phyloP scores from a whole-genome alignment of 2,329 filamentous ascomycete species.

The Aspergillus arachidicola region DNA sequence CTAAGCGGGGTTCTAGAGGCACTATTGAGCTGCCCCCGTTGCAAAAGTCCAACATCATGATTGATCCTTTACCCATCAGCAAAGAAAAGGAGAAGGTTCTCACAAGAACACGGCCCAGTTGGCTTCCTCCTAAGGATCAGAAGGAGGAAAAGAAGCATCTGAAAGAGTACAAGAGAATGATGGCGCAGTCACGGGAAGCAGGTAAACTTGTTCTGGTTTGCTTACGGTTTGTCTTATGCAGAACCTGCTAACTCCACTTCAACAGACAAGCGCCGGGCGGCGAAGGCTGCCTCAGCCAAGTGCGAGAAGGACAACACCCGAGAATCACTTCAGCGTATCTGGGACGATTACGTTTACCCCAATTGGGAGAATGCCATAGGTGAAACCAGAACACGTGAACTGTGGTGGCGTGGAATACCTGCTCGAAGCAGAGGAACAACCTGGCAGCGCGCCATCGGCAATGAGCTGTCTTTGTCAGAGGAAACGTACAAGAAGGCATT shows the following conservation, averaged over 20 bases:
- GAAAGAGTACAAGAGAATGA: slow-evolving; percentile 69
- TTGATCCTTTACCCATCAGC: slow-evolving; percentile 67
- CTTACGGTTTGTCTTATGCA: neutral
- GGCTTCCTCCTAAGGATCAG: slow-evolving; percentile 71
- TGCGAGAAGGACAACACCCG: slow-evolving; percentile 56
- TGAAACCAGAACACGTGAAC: slow-evolving; percentile 59
- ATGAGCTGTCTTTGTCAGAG: slow-evolving; percentile 60
- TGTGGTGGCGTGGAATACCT: slow-evolving; percentile 67
- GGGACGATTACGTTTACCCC: slow-evolving; percentile 63
- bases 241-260: slow-evolving; percentile 14
- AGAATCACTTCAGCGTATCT: slow-evolving; percentile 60
- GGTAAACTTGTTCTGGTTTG: slow-evolving; percentile 40
- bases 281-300: slow-evolving; percentile 50
- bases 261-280: slow-evolving; percentile 53
- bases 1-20: slow-evolving; percentile 38
- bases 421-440: slow-evolving; percentile 58
- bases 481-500: slow-evolving; percentile 61
- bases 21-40: slow-evolving; percentile 59
- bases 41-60: slow-evolving; percentile 65
- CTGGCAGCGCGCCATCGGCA: slow-evolving; percentile 64
- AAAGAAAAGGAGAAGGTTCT: slow-evolving; percentile 68
- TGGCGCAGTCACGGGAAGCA: slow-evolving; percentile 62
- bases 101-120: slow-evolving; percentile 68
- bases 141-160: slow-evolving; percentile 89
- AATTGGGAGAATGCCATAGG: slow-evolving; percentile 60